Conservation (phyloP, 768 basidiomycete genomes). For the Podaxis pistillaris region DNA sequence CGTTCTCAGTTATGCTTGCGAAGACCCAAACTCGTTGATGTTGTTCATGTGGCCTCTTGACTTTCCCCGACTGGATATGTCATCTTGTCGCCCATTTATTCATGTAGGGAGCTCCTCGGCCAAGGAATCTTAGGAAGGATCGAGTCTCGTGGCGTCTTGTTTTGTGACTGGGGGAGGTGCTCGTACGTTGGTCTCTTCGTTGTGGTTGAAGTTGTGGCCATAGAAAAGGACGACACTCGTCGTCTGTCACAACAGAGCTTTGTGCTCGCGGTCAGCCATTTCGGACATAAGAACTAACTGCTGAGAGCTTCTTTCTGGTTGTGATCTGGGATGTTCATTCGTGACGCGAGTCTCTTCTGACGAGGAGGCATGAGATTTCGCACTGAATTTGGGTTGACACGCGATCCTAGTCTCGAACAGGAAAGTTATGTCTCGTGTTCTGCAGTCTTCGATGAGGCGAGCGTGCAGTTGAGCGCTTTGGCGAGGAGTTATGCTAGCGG, state of each 20-base stretch:
- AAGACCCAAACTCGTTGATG: conserved; percentile 8
- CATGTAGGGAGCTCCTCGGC: not conserved
- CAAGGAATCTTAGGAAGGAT: conserved; percentile 2
- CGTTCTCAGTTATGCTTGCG: conserved; percentile 6
- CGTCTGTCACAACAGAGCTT: conserved; percentile 14
- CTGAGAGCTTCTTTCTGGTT: not conserved
- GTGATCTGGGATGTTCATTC: not conserved
- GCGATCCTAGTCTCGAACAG: conserved; percentile 5
- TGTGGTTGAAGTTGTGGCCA: conserved; percentile 15
- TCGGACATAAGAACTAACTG: conserved; percentile 13
- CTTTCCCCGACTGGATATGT: conserved; percentile 2
- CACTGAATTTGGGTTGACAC: not conserved
- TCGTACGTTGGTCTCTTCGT: conserved; percentile 14
- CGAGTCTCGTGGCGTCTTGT: not conserved
- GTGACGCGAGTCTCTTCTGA: conserved; percentile 4
- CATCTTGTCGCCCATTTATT: not conserved
- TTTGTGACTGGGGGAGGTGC: not conserved
- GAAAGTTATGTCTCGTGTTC: conserved; percentile 3
- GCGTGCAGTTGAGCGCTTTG: conserved; percentile 4
- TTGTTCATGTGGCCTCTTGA: not conserved
- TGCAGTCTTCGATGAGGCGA: conserved; percentile 3
- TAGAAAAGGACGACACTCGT: conserved; percentile 5
- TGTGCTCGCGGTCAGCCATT: conserved; percentile 13
- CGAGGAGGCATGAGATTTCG: not conserved
- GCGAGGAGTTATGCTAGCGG: not conserved